phyloP scores from a whole-genome alignment of 208 protist species.

The Herpetomonas muscarum region DNA sequence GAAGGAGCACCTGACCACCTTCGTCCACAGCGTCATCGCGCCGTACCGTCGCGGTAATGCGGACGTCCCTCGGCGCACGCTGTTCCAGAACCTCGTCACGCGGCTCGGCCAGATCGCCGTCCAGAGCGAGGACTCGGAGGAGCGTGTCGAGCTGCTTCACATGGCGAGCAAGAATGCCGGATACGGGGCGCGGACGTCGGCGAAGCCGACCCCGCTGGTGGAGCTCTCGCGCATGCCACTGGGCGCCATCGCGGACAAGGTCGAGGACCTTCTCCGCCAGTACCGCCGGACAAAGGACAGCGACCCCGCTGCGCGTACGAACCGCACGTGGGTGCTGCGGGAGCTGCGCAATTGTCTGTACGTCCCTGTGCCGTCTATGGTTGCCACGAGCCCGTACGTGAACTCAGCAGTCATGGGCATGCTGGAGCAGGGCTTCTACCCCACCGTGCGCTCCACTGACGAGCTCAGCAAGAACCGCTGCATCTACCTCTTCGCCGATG shows the following conservation, averaged over 20 bases:
- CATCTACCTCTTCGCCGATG: conserved; percentile 81
- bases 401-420: conserved; percentile 46
- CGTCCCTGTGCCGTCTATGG: conserved; percentile 50
- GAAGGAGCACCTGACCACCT: conserved; percentile 79
- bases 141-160: conserved; percentile 66
- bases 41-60: conserved; percentile 82
- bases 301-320: conserved; percentile 53
- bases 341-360: conserved; percentile 78
- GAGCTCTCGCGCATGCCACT: conserved; percentile 65
- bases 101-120: conserved; percentile 74
- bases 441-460: conserved; percentile 39
- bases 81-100: conserved; percentile 78
- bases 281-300: conserved; percentile 49
- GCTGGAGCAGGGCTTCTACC: conserved; percentile 72
- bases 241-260: conserved; percentile 57
- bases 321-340: conserved; percentile 78
- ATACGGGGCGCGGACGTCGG: conserved; percentile 54
- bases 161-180: conserved; percentile 75
- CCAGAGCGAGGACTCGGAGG: conserved; percentile 57
- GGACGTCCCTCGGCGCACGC: conserved; percentile 59
- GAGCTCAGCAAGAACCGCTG: conserved; percentile 64
- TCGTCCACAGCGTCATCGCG: conserved; percentile 80
- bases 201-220: conserved; percentile 61
- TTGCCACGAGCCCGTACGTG: conserved; percentile 51
- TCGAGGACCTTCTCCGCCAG: conserved; percentile 65